Evolutionary conservation across 1,284 basidiomycete species (phyloP), one percentile per base, ranked within the genome.

Genomic region (Rhodotorula sp.): DNA sequence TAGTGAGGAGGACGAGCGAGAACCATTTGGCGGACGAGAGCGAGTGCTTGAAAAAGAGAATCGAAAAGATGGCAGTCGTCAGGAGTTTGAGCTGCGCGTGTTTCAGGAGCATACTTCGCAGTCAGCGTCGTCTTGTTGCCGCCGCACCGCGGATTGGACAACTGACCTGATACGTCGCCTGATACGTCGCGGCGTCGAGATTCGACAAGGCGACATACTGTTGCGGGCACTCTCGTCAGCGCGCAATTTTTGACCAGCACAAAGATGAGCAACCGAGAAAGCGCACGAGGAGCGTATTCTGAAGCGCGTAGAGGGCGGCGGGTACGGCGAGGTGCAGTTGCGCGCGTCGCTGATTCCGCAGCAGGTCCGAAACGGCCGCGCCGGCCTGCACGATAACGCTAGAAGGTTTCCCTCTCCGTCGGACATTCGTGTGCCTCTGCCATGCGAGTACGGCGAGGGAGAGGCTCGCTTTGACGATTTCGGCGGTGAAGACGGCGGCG

Each of bases 131-230:
- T 68, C 12, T 72, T 69, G 38, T 43, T 43, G 38, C 38, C 38
- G 38, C 10, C 38, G 10, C 28, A 28, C 28, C 28, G 10, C 38
- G 12, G 38, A 12, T 31, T 71, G 67, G 31, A 71, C 64, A 38
- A 70, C 76, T 49, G 5, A 77, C 72, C 62, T 78, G 78, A 59
- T 78, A 79, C 2, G 76, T 79, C 48, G 77, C 73, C 50, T 77
- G 76, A 56, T 78, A 79, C 2, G 74, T 67, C 12, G 72, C 66
- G 4, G 76, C 74, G 31, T 72, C 64, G 31, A 78, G 66, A n/a
- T 78, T 77, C 14, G 73, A 70, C 14, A 78, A 48, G 0, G 78
- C 78, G 19, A 69, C 64, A 68, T 79, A 79, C 77, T 77, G 68
- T 15, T 15, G 26, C 16, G 16, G 62, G 21, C 47, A 12, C 21